phyloP scores from a whole-genome alignment of 192 early-diverging fungal species.

The Backusella luteola region DNA sequence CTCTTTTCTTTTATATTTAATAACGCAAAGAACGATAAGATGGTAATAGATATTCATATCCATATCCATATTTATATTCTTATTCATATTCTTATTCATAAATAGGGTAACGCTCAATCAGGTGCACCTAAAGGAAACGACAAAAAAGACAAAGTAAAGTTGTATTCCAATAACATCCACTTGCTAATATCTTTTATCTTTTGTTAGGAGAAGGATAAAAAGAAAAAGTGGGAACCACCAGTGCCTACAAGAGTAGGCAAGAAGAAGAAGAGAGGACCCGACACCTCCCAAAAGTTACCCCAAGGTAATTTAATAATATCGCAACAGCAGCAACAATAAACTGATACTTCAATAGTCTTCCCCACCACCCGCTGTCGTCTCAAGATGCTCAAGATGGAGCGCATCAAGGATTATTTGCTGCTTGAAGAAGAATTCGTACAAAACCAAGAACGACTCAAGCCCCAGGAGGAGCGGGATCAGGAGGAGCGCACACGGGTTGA shows the following conservation, averaged over 20 bases:
- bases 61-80: not conserved
- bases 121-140: conserved; percentile 68
- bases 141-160: conserved; percentile 53
- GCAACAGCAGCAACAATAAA: not conserved
- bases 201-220: conserved; percentile 63
- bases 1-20: not conserved
- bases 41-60: not conserved
- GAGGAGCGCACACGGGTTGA: conserved; percentile 95
- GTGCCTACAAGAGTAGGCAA: conserved; percentile 98
- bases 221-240: conserved; percentile 98
- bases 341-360: conserved; percentile 63
- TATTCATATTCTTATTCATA: no score
- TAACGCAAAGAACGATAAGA: not conserved
- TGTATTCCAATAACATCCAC: not conserved
- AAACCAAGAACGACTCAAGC: conserved; percentile 98
- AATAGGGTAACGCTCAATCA: conserved; percentile 84
- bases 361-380: conserved; percentile 96
- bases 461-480: conserved; percentile 91
- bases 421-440: conserved; percentile 99
- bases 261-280: conserved; percentile 95
- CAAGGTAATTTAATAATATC: conserved; percentile 54
- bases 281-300: conserved; percentile 88
- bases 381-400: conserved; percentile 95
- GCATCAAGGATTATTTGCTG: conserved; percentile 97
- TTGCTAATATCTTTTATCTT: not conserved